phyloP scores from a whole-genome alignment of 495 filamentous ascomycete genomes.

The Acidiella bohemica region DNA sequence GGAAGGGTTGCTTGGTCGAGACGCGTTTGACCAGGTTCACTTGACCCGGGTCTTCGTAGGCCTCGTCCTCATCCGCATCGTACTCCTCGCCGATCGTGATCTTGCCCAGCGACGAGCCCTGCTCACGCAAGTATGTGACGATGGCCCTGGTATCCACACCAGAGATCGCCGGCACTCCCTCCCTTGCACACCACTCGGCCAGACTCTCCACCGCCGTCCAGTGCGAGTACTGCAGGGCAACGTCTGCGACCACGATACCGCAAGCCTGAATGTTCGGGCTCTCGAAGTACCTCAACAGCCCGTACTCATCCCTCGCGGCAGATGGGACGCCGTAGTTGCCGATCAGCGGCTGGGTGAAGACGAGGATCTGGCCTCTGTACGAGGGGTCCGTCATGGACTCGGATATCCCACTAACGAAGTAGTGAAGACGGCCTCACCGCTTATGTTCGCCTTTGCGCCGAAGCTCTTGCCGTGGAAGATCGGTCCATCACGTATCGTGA shows the following conservation, averaged over 20 bases:
- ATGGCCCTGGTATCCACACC: constrained; percentile 95
- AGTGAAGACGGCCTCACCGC: constrained; percentile 89
- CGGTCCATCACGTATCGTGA: constrained; percentile 87
- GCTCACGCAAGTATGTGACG: constrained; percentile 88
- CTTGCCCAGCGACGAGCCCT: constrained; percentile 85
- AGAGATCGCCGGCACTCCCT: constrained; percentile 90
- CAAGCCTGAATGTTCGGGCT: constrained; percentile 92
- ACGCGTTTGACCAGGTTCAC: constrained; percentile 93
- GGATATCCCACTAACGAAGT: constrained; percentile 90
- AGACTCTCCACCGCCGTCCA: constrained; percentile 96
- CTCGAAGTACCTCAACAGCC: constrained; percentile 84
- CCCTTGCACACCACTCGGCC: constrained; percentile 84
- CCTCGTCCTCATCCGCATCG: constrained; percentile 95
- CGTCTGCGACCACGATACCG: constrained; percentile 89
- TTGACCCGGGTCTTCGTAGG: constrained; percentile 83
- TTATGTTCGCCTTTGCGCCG: constrained; percentile 80
- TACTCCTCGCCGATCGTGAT: constrained; percentile 97
- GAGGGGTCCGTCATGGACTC: constrained; percentile 98
- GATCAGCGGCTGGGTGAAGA: constrained; percentile 97
- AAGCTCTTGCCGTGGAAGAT: constrained; percentile 91
- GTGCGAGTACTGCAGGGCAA: constrained; percentile 85
- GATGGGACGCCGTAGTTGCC: constrained; percentile 96
- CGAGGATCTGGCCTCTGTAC: constrained; percentile 95
- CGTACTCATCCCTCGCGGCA: constrained; percentile 57
- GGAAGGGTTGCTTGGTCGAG: constrained; percentile 95